Evolutionary conservation across 2,329 filamentous ascomycete species (phyloP).

Genomic region (Truncatella angustata): DNA sequence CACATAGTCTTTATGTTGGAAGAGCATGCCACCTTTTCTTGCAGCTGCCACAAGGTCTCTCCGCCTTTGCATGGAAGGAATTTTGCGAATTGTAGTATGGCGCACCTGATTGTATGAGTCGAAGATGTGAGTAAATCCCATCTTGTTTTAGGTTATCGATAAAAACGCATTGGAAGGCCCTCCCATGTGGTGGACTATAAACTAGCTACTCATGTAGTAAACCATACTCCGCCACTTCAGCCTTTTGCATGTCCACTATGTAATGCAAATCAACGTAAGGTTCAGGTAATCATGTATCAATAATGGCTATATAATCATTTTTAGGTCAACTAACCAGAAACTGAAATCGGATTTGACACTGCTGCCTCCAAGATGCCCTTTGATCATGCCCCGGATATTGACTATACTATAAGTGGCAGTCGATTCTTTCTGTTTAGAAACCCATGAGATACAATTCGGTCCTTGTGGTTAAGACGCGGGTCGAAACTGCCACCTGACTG

Average conservation of each 20-base stretch:
- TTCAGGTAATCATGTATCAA: neutral
- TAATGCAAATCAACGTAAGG: neutral
- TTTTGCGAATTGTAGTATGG: no score
- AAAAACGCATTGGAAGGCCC: neutral
- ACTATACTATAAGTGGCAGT: neutral
- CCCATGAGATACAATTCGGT: neutral
- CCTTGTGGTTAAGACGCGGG: slow-evolving; percentile 1
- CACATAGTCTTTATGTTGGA: neutral
- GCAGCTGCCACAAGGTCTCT: neutral
- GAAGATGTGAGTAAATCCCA: neutral
- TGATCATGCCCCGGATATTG: neutral
- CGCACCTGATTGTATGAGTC: no score
- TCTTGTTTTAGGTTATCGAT: neutral
- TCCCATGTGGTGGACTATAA: neutral
- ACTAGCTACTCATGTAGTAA: neutral
- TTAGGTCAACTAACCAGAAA: neutral
- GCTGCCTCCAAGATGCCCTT: neutral
- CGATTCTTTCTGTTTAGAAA: neutral
- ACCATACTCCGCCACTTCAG: neutral
- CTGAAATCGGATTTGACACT: neutral
- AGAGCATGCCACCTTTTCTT: neutral
- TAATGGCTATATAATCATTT: neutral
- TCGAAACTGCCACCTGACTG: neutral
- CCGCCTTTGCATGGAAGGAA: neutral
- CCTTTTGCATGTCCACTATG: neutral